Evolutionary conservation across 2,329 filamentous ascomycete genomes (phyloP).

Genomic region (Calonectria pauciramosa): DNA sequence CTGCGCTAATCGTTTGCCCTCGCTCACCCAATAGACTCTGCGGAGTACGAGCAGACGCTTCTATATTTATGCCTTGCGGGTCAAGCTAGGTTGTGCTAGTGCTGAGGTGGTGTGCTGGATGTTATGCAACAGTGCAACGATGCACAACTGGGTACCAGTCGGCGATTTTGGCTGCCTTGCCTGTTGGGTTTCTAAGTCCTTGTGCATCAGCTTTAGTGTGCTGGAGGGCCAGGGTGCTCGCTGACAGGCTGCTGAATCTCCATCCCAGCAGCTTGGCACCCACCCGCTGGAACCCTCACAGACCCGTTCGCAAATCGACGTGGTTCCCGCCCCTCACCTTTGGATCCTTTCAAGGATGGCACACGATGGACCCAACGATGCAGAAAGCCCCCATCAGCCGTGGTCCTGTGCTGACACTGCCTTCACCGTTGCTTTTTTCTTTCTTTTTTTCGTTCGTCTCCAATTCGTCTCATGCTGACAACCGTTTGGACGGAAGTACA

Average conservation of each 20-base stretch:
- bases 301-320: slow-evolving; percentile 23
- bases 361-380: not conserved
- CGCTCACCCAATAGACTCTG: not conserved
- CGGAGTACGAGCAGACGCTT: not conserved
- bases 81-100: not conserved
- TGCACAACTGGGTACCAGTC: not conserved
- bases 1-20: slow-evolving; percentile 10
- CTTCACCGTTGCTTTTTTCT: not conserved
- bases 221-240: slow-evolving; percentile 4
- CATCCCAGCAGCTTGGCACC: slow-evolving; percentile 2
- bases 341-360: not conserved
- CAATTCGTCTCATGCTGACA: slow-evolving; percentile 5
- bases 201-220: not conserved
- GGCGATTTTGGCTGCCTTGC: slow-evolving; percentile 5
- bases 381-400: not conserved
- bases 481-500: not conserved
- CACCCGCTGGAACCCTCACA: not conserved
- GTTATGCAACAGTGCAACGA: slow-evolving; percentile 3
- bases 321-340: slow-evolving; percentile 27
- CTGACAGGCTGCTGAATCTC: slow-evolving; percentile 17
- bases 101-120: not conserved
- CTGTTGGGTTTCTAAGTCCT: not conserved
- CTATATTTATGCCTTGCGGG: slow-evolving; percentile 28
- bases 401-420: not conserved
- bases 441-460: too few relatives aligned